Evolutionary conservation across 225 moss, liverwort and hornwort species (phyloP).

Genomic region (Pseudoscleropodium purum): DNA sequence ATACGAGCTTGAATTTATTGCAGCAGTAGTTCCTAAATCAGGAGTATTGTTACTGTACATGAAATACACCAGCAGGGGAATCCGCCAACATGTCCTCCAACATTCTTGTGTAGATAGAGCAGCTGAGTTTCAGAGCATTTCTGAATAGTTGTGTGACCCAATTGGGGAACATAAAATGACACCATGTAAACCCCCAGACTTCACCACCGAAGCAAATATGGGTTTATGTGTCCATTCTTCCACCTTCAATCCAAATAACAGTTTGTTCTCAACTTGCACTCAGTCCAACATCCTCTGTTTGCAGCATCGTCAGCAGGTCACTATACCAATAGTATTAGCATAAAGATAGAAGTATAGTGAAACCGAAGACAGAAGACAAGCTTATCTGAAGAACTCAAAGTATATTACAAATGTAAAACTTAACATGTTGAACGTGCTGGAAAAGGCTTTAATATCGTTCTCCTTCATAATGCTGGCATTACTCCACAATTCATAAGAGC

Average conservation of each 20-base stretch:
- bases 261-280: not conserved
- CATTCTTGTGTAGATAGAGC: slow-evolving; percentile 46
- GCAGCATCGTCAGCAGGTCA: not conserved
- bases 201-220: slow-evolving; percentile 11
- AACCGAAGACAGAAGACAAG: not conserved
- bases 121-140: slow-evolving; percentile 47
- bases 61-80: not conserved
- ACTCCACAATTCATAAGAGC: not conserved
- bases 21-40: slow-evolving; percentile 1
- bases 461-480: not conserved
- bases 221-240: slow-evolving; percentile 42
- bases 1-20: not conserved
- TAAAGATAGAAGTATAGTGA: not conserved
- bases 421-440: not conserved
- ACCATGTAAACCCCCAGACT: slow-evolving; percentile 26
- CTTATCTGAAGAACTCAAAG: not conserved
- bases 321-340: not conserved
- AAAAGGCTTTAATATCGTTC: not conserved
- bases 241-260: slow-evolving; percentile 18
- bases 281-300: not conserved
- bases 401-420: not conserved
- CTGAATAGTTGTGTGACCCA: slow-evolving; percentile 34
- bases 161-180: slow-evolving; percentile 33
- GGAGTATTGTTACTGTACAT: slow-evolving; percentile 15
- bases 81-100: not conserved